Percentiles rank a stretch among this genome's conserved stretches.
Conservation (phyloP, 228 moss, liverwort and hornwort genomes). For the Sphagnum magellanicum region DNA sequence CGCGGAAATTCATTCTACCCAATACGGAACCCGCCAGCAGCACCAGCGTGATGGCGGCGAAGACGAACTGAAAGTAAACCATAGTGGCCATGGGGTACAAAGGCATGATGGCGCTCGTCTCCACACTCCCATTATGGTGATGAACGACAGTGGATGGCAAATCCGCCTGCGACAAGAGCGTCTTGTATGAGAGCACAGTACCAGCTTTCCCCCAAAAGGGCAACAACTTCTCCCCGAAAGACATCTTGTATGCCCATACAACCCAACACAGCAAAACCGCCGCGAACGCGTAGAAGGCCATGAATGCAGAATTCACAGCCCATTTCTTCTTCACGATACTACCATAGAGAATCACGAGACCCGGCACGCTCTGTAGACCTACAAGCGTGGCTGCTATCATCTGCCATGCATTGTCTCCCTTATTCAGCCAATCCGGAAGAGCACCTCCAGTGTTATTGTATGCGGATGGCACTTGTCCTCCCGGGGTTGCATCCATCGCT, state of each 20-base stretch:
- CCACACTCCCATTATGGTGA: neutral
- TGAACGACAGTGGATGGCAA: slow-evolving; percentile 31
- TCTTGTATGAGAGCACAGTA: slow-evolving; percentile 22
- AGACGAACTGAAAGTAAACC: slow-evolving; percentile 68
- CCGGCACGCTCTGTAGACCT: slow-evolving; percentile 58
- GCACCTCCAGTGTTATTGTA: slow-evolving; percentile 25
- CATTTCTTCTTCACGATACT: slow-evolving; percentile 70
- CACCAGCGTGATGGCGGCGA: slow-evolving; percentile 59
- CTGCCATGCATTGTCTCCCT: slow-evolving; percentile 71
- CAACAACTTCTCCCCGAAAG: slow-evolving; percentile 51
- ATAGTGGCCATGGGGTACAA: slow-evolving; percentile 52
- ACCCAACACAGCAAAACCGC: slow-evolving; percentile 63
- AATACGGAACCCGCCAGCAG: slow-evolving; percentile 17
- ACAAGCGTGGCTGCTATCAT: slow-evolving; percentile 45
- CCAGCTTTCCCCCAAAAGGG: slow-evolving; percentile 56
- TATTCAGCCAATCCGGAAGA: slow-evolving; percentile 47
- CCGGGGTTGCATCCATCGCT: slow-evolving; percentile 4
- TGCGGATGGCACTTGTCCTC: slow-evolving; percentile 16
- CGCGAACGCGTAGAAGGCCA: slow-evolving; percentile 64
- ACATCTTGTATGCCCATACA: slow-evolving; percentile 66
- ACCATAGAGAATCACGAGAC: slow-evolving; percentile 59
- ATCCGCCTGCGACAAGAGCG: slow-evolving; percentile 21
- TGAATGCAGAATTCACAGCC: slow-evolving; percentile 70
- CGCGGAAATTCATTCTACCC: slow-evolving; percentile 22
- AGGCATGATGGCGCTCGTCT: slow-evolving; percentile 2